Conservation (phyloP, 1,284 basidiomycete species). For the Sporisorium scitamineum region DNA sequence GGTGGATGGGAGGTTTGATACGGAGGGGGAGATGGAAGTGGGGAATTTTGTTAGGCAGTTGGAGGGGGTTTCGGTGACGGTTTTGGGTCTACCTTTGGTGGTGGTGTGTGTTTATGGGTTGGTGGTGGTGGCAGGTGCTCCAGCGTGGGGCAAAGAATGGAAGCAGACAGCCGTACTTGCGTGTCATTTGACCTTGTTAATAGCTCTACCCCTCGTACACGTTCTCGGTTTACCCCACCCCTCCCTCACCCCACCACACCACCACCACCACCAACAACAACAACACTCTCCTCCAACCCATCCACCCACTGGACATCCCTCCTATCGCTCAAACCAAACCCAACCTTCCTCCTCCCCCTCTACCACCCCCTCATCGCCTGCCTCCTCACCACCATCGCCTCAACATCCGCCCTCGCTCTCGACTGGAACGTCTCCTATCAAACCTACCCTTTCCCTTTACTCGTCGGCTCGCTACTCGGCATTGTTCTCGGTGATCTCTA, state of each 20-base stretch:
- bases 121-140: slow-evolving; percentile 4
- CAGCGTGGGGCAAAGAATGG: background rate
- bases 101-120: background rate
- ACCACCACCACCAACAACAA: background rate
- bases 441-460: slow-evolving; percentile 41
- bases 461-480: slow-evolving; percentile 19
- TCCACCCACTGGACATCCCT: slow-evolving; percentile 8
- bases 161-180: slow-evolving; percentile 10
- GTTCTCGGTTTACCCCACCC: slow-evolving; percentile 23
- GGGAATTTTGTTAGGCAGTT: slow-evolving; percentile 27
- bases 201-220: slow-evolving; percentile 13
- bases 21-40: background rate
- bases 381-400: background rate
- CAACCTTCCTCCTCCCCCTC: slow-evolving; percentile 27
- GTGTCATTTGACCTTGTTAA: slow-evolving; percentile 14
- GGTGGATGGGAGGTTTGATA: background rate
- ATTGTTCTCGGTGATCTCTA: slow-evolving; percentile 8
- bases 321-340: slow-evolving; percentile 21
- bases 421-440: slow-evolving; percentile 34
- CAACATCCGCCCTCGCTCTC: slow-evolving; percentile 16
- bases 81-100: slow-evolving; percentile 16
- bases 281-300: slow-evolving; percentile 3
- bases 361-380: slow-evolving; percentile 22
- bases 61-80: slow-evolving; percentile 12
- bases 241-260: background rate